Conservation (phyloP, 1,284 basidiomycete species). For the Ustilago esculenta region DNA sequence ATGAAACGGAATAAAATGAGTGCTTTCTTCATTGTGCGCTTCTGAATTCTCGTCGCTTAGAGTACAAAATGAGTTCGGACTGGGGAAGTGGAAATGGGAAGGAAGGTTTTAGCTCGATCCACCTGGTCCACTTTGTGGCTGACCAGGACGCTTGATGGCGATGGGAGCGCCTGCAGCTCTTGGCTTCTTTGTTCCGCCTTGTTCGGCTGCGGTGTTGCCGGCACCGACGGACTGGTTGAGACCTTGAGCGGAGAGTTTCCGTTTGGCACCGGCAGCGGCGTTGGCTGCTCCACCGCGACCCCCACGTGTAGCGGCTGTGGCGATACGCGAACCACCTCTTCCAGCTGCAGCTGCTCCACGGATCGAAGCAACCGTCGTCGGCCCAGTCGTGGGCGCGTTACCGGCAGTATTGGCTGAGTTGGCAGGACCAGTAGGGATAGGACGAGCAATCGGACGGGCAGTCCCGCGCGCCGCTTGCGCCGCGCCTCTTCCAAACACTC, state of each 20-base stretch:
- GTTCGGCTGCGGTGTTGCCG: constrained; percentile 1
- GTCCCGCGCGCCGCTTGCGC: constrained; percentile 24
- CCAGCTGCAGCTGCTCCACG: constrained; percentile 39
- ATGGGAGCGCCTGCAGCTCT: constrained; percentile 34
- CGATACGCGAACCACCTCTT: constrained; percentile 29
- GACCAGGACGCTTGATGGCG: constrained; percentile 9
- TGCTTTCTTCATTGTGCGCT: too few species aligned
- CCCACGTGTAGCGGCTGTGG: constrained; percentile 27
- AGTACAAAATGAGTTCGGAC: too few species aligned
- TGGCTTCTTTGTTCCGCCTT: constrained; percentile 34
- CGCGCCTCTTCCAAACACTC: constrained; percentile 43
- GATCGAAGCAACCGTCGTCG: constrained; percentile 38
- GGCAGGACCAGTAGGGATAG: constrained; percentile 35
- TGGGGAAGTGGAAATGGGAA: too few species aligned
- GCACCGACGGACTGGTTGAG: constrained; percentile 12
- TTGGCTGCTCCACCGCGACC: constrained; percentile 22
- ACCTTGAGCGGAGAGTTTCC: constrained; percentile 40
- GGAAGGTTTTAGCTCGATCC: not conserved
- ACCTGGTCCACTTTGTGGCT: constrained; percentile 4
- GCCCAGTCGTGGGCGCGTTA: not conserved
- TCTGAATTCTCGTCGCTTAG: too few species aligned
- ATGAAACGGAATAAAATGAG: too few species aligned
- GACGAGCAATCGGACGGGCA: constrained; percentile 10
- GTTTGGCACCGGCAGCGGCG: constrained; percentile 29
- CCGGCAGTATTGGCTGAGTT: not conserved